These are phyloP conservation scores for Globisporangium lucens DNA, from an alignment of 352 stramenopile genomes.

Conservation along the genomic window DNA sequence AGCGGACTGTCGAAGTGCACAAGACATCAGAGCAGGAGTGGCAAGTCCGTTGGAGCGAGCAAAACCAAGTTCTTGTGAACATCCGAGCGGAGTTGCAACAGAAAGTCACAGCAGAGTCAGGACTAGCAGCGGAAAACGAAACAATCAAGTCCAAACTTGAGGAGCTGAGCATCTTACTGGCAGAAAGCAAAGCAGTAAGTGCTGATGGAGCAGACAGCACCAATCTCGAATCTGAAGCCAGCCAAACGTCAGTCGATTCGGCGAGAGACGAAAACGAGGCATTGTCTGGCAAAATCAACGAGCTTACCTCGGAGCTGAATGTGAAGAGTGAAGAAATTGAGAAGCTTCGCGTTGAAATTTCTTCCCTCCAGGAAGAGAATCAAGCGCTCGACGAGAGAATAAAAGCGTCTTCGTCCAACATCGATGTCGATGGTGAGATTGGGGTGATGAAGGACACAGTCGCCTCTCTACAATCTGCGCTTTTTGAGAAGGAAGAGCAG, in stretches of 20 bases:
- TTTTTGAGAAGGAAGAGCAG: conserved; percentile 5
- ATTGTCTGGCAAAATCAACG: neutral
- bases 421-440: neutral
- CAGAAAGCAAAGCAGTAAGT: conserved; percentile 1
- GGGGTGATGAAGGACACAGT: neutral
- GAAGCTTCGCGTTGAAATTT: neutral
- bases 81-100: conserved; percentile 1
- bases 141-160: conserved; percentile 5
- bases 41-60: conserved; percentile 18
- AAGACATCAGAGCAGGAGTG: conserved; percentile 10
- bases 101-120: conserved; percentile 6
- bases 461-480: neutral
- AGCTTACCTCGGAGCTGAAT: neutral
- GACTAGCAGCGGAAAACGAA: conserved; percentile 8
- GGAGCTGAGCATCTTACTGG: neutral
- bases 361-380: neutral
- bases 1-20: conserved; percentile 16
- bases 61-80: neutral
- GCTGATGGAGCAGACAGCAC: neutral
- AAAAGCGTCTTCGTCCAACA: neutral
- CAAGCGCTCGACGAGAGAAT: neutral
- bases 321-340: conserved; percentile 2
- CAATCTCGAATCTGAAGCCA: neutral
- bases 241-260: neutral
- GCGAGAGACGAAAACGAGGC: neutral